Conservation (phyloP, 176 grass and related monocot species). For the Pontederia paniculata region DNA sequence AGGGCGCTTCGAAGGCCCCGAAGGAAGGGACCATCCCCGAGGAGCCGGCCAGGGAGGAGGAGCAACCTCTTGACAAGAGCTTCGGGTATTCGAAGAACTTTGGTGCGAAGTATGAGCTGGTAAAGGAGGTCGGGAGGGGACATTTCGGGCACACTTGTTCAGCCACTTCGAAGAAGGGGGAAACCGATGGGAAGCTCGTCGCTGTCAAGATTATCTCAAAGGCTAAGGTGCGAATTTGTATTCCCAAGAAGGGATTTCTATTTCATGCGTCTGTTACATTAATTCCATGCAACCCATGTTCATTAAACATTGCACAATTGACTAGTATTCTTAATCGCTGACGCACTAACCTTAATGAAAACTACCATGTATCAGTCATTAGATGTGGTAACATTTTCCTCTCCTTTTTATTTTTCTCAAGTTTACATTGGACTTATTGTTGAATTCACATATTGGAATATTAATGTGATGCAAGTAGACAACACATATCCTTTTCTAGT, state of each 20-base stretch:
- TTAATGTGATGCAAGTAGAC: too few relatives aligned
- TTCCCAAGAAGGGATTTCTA: background rate
- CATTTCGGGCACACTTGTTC: conserved; percentile 19
- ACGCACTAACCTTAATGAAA: too few relatives aligned
- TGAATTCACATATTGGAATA: too few relatives aligned
- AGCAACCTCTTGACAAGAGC: conserved; percentile 9
- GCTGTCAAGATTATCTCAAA: conserved; percentile 20
- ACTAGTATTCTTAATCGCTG: too few relatives aligned
- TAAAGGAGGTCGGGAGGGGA: conserved; percentile 6
- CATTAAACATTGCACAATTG: too few relatives aligned
- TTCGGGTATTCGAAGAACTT: conserved; percentile 19
- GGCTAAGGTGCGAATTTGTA: conserved; percentile 15
- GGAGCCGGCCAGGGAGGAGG: background rate
- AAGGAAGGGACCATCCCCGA: conserved; percentile 13
- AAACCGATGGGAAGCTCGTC: conserved; percentile 3
- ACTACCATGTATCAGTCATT: too few relatives aligned
- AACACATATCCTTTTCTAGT: too few relatives aligned
- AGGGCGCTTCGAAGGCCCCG: conserved; percentile 2
- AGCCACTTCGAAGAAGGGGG: conserved; percentile 11
- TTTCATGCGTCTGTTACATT: too few relatives aligned
- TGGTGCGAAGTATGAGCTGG: conserved; percentile 13
- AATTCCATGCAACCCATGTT: too few relatives aligned
- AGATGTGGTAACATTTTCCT: too few relatives aligned
- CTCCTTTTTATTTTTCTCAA: too few relatives aligned
- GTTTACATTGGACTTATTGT: too few relatives aligned